Evolutionary conservation across 257 asterid genomes (phyloP).

Genomic region (Solanum gandarillasii): DNA sequence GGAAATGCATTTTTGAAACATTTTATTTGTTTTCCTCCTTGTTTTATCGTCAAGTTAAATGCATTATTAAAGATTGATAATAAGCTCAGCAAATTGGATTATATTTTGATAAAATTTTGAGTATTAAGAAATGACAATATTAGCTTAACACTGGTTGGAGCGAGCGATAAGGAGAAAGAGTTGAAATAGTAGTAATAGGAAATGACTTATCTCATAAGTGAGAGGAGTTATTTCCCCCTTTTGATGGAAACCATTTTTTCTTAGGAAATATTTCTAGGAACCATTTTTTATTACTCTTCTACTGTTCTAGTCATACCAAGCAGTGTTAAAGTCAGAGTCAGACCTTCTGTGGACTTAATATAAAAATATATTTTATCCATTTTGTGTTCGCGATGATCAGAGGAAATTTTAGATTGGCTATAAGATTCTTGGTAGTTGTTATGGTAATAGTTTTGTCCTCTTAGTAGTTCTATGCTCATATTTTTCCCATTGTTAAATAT

Average conservation of each 20-base stretch:
- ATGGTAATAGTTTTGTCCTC: background rate
- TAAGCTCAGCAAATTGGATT: background rate
- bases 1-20: too few species aligned
- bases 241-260: background rate
- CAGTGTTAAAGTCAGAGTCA: background rate
- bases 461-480: background rate
- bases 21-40: too few species aligned
- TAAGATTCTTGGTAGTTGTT: background rate
- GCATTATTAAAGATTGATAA: background rate
- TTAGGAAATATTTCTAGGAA: background rate
- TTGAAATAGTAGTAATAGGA: background rate
- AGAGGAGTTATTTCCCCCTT: background rate
- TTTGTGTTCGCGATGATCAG: background rate
- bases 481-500: background rate
- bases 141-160: background rate
- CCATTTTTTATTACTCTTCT: background rate
- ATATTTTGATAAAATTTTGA: background rate
- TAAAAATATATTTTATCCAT: background rate
- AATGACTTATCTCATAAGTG: background rate
- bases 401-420: background rate
- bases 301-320: background rate
- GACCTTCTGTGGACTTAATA: background rate
- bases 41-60: too few species aligned
- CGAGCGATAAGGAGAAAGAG: background rate
- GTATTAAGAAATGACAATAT: background rate